Evolutionary conservation across 305 asterid genomes (phyloP), one percentile per base, ranked within the genome.

Genomic region (Euphrasia arctica): DNA sequence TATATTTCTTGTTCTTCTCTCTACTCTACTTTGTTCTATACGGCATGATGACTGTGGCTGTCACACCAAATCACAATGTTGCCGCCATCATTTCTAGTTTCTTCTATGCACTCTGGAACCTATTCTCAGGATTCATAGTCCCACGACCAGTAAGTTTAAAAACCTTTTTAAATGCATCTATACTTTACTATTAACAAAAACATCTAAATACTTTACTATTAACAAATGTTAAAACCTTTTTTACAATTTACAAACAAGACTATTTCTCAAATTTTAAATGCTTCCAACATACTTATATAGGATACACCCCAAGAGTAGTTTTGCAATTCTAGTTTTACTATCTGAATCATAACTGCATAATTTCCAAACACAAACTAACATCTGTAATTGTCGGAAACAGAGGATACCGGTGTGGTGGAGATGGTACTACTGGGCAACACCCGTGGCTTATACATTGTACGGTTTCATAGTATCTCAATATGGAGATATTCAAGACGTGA

Each of bases 81-180:
- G 84, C 84, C 5, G 80, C 83, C 72, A 69, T 84, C 27, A 68
- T 76, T 5, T 78, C 83, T 4, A 25, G 80, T 11, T 80, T 82
- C 67, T 84, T 84, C 73, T 80, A 78, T 25, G 77, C 68, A 4
- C 12, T 70, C 5, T 84, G 88, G 88, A 84, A 82, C 67, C 72
- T 82, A 55, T 84, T 84, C 72, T 80, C 91, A 0, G 88, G 88
- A 27, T 82, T 82, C 64, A 67, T 84, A 51, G 10, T 84, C 78
- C 91, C 91, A 52, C 72, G 86, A 78, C 82, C 88, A 3, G 88
- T 82, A 66, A 78, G 86, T 82, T 54, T 12, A n/a, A n/a, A n/a
- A n/a, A n/a, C n/a, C n/a, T n/a, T n/a, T n/a, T n/a, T n/a, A n/a
- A n/a, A n/a, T n/a, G n/a, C n/a, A n/a, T n/a, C n/a, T n/a, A n/a